Conservation (phyloP, 441 rosid species). For the Populus hybrid region DNA sequence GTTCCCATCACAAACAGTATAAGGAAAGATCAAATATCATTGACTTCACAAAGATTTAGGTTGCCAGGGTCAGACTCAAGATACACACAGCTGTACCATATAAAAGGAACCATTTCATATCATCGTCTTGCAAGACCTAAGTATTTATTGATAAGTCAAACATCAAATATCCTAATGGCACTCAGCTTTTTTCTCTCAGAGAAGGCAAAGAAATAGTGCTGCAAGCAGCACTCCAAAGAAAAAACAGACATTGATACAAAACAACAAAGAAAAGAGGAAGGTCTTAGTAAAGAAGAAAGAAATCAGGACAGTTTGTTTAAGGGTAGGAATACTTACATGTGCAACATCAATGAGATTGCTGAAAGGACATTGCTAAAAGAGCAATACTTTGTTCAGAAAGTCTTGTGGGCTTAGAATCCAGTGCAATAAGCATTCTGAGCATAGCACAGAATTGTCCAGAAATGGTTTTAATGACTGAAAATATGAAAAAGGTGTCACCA, state of each 20-base stretch:
- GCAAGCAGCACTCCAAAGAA: neutral
- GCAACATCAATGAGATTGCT: constrained; percentile 53
- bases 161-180: neutral
- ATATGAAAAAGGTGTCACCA: constrained; percentile 1
- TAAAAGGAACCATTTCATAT: neutral
- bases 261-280: neutral
- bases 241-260: neutral
- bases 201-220: neutral
- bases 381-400: constrained; percentile 59
- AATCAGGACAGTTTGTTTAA: neutral
- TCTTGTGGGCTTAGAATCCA: constrained; percentile 73
- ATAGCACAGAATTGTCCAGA: constrained; percentile 71
- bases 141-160: neutral
- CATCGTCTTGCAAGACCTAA: neutral
- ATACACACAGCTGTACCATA: neutral
- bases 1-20: neutral
- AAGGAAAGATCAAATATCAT: neutral
- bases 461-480: constrained; percentile 51
- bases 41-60: neutral
- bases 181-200: neutral
- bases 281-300: neutral
- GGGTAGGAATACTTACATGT: constrained; percentile 42
- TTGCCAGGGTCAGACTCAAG: neutral
- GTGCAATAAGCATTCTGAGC: constrained; percentile 57
- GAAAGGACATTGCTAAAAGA: constrained; percentile 54